phyloP scores from a whole-genome alignment of 2,329 filamentous ascomycete genomes.

The Teratosphaeria gauchensis region DNA sequence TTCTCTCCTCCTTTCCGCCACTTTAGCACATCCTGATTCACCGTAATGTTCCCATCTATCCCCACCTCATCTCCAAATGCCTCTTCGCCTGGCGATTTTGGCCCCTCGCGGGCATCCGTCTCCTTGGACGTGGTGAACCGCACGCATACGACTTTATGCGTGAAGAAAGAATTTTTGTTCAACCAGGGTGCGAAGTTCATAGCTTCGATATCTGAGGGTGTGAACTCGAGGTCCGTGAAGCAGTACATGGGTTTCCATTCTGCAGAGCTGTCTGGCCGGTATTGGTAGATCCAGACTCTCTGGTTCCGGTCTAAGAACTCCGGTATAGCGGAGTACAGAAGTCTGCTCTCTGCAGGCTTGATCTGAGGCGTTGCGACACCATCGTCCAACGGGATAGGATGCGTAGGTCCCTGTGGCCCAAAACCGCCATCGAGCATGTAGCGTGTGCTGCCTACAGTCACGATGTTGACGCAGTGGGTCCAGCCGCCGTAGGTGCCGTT shows the following conservation, averaged over 20 bases:
- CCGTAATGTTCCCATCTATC: slow-evolving; percentile 16
- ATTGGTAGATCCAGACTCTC: slow-evolving; percentile 35
- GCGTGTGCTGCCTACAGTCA: slow-evolving; percentile 18
- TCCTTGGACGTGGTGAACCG: slow-evolving; percentile 15
- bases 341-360: slow-evolving; percentile 11
- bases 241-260: slow-evolving; percentile 54
- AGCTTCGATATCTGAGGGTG: slow-evolving; percentile 48
- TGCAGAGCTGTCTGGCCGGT: slow-evolving; percentile 20
- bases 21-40: slow-evolving; percentile 18
- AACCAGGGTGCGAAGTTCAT: slow-evolving; percentile 50
- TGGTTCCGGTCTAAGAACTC: slow-evolving; percentile 18
- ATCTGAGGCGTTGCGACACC: slow-evolving; percentile 8
- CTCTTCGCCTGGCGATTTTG: slow-evolving; percentile 7
- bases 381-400: slow-evolving; percentile 29
- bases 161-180: slow-evolving; percentile 44
- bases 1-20: slow-evolving; percentile 25
- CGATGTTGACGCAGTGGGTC: slow-evolving; percentile 36
- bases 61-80: slow-evolving; percentile 9
- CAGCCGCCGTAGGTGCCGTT: slow-evolving; percentile 17
- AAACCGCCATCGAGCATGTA: slow-evolving; percentile 35
- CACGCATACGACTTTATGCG: slow-evolving; percentile 19
- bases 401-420: slow-evolving; percentile 24
- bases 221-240: slow-evolving; percentile 57
- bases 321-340: slow-evolving; percentile 10
- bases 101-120: slow-evolving; percentile 3